A percentile compares a stretch with the other conserved stretches of the same genome.
phyloP scores from a whole-genome alignment of 2,329 filamentous ascomycete species.

The Pyrenochaeta sp. region DNA sequence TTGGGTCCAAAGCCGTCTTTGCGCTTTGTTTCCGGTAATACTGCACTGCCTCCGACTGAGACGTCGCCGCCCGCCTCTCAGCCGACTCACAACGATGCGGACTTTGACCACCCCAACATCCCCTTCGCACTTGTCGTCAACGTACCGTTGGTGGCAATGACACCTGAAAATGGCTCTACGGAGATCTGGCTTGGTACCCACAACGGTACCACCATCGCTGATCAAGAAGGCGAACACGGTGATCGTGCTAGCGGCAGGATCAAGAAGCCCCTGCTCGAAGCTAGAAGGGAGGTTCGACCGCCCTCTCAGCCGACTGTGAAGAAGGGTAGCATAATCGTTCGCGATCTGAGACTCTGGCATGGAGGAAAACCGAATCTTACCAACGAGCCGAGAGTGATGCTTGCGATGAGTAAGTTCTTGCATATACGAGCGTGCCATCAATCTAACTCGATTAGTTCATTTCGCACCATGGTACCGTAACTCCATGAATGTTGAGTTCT shows the following conservation, averaged over 20 bases:
- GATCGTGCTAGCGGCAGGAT: constrained; percentile 42
- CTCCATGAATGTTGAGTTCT: constrained; percentile 64
- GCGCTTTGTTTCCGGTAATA: constrained; percentile 47
- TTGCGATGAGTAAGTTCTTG: constrained; percentile 44
- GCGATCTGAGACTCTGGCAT: constrained; percentile 61
- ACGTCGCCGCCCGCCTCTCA: constrained; percentile 45
- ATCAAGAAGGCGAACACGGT: constrained; percentile 52
- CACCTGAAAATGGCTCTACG: constrained; percentile 58
- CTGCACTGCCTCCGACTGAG: constrained; percentile 56
- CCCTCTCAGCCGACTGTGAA: constrained; percentile 45
- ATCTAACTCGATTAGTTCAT: constrained; percentile 44
- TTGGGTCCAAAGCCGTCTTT: constrained; percentile 43
- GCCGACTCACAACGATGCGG: constrained; percentile 45
- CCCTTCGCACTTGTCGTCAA: constrained; percentile 60
- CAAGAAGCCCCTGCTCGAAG: constrained; percentile 34
- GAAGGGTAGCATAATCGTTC: constrained; percentile 56
- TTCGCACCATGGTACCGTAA: constrained; percentile 69
- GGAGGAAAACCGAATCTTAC: constrained; percentile 59
- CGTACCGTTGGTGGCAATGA: constrained; percentile 56
- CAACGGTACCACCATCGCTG: constrained; percentile 42
- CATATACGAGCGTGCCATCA: background rate
- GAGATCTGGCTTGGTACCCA: constrained; percentile 63
- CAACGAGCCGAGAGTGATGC: constrained; percentile 56
- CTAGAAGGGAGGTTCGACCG: constrained; percentile 19
- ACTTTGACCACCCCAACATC: constrained; percentile 42